phyloP scores from a whole-genome alignment of 176 grass and related monocot genomes.

The Oryza meridionalis region DNA sequence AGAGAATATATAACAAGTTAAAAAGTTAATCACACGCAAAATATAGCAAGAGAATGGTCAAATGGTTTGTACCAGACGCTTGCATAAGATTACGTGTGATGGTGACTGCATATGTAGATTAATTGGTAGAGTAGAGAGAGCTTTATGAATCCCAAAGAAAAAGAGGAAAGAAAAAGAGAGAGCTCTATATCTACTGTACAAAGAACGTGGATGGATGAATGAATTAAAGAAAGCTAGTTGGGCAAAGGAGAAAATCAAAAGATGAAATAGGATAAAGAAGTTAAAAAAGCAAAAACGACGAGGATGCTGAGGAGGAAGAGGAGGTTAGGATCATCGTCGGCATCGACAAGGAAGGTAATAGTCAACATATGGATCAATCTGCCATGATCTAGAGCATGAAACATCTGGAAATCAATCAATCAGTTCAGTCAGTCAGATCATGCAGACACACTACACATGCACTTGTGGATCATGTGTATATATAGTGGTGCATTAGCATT shows the following conservation, averaged over 20 bases:
- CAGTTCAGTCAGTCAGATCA: background rate
- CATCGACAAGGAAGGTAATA: background rate
- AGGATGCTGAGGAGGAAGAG: background rate
- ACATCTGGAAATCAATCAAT: background rate
- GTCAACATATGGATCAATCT: background rate
- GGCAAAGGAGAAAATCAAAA: slow-evolving; percentile 1
- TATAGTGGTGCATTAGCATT: background rate
- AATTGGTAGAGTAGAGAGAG: background rate
- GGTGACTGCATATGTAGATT: background rate
- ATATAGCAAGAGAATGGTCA: background rate
- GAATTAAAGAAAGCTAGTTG: background rate
- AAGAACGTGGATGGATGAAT: background rate
- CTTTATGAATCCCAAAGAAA: background rate
- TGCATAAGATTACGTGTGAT: background rate
- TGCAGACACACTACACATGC: background rate
- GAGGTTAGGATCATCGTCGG: background rate
- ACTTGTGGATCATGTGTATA: background rate
- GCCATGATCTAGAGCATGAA: background rate
- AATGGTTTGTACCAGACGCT: background rate
- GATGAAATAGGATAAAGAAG: background rate
- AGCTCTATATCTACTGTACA: background rate
- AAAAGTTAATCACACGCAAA: background rate
- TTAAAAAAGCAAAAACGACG: background rate
- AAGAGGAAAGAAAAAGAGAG: background rate
- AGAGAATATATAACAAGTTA: background rate